Evolutionary conservation across 2,329 filamentous ascomycete genomes (phyloP).

Genomic region (Colletotrichum sidae): DNA sequence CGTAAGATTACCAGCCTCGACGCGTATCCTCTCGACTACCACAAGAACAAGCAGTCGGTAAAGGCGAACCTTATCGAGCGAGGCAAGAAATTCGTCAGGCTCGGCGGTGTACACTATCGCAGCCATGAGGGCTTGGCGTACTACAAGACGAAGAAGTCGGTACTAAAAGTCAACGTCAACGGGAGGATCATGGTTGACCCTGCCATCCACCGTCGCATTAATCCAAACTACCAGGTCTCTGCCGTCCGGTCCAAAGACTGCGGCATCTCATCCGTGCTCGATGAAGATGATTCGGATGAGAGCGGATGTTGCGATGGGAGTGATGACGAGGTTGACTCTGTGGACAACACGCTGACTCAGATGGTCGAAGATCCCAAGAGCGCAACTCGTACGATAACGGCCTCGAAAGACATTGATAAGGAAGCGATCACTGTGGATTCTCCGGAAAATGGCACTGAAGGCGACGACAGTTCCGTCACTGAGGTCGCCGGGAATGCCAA

Average conservation of each 20-base stretch:
- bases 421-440: conserved; percentile 60
- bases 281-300: conserved; percentile 55
- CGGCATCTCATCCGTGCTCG: conserved; percentile 61
- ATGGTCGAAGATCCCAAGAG: conserved; percentile 60
- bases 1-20: conserved; percentile 83
- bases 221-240: conserved; percentile 86
- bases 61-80: conserved; percentile 78
- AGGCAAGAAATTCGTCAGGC: conserved; percentile 83
- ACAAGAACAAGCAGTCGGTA: conserved; percentile 76
- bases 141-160: conserved; percentile 80
- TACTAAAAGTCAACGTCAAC: conserved; percentile 86
- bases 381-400: conserved; percentile 42
- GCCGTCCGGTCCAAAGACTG: conserved; percentile 79
- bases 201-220: conserved; percentile 82
- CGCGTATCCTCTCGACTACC: conserved; percentile 83
- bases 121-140: conserved; percentile 87
- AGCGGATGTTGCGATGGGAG: conserved; percentile 53
- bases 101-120: conserved; percentile 87
- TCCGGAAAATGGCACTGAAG: conserved; percentile 50
- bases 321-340: conserved; percentile 45
- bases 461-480: conserved; percentile 40
- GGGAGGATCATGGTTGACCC: conserved; percentile 91
- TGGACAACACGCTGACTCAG: conserved; percentile 59
- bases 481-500: conserved; percentile 39
- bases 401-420: conserved; percentile 49